Base-by-base conservation (phyloP, 2,329 filamentous ascomycete species). In the Pseudofabraea citricarpa region DNA sequence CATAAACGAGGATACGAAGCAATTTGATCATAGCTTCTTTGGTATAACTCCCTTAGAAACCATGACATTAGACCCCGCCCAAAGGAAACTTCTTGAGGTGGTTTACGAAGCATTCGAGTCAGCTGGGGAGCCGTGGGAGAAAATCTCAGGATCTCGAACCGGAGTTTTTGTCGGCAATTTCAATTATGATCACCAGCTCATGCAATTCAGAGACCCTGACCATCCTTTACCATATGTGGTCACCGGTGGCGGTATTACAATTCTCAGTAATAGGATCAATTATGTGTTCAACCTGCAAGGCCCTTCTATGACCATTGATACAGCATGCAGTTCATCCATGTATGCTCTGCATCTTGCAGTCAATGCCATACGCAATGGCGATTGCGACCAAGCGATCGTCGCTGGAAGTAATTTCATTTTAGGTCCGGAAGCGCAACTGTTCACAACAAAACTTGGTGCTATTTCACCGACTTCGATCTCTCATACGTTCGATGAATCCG, bases 291-390 rank as follows among this genome's bases (percentile, higher is more conserved):
- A 61, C 23, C 40, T 65, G 2, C 53, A 44, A 2, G 62, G 62
- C 0, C 62, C 62, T 0, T 44, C 41, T 22, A 26, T 47, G 13
- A 40, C 35, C 20, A 21, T 50, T 7, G 45, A 50, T 18, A 80
- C 76, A 1, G 77, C 74, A 20, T 81, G 77, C 56, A 76, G 73
- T 27, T 72, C 71, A 5, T 74, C 72, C 38, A 62, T 80, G 15
- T 70, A 77, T 4, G 70, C 72, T 1, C 63, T 80, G 4, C 73
- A 80, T 51, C 59, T 74, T 24, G 75, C 73, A 2, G 69, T 69
- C 15, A 69, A 74, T 40, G 71, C 67, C 21, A 57, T 79, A 2
- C 61, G 66, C 3, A 61, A 52, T n/a, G 65, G 67, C 1, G 70
- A 76, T 38, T 64, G 65, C 0, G 64, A 21, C 6, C 13, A 29